Base-by-base conservation (phyloP, 768 basidiomycete species). In the Phlebiopsis flavidoalba region DNA sequence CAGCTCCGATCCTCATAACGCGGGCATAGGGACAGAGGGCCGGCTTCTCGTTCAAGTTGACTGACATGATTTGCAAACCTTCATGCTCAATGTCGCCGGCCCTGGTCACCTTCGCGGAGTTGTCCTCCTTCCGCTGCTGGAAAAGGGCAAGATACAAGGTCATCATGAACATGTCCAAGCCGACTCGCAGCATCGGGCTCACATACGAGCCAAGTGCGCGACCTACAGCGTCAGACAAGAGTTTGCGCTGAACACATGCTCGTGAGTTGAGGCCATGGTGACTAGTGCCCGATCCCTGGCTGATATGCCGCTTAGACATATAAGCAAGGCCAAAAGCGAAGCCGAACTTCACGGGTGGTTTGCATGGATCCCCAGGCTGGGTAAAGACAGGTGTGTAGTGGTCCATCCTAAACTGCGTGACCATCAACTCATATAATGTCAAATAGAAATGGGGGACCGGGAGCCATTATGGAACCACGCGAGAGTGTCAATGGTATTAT, bases 201-300 rank as follows among this genome's bases (percentile, higher is more conserved):
- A 69, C 72, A 51, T 60, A 51, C 31, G 75, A 0, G 62, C 57
- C 0, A 65, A 67, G 50, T 63, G 64, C 57, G 60, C 74, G 19
- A 69, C 70, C 24, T 79, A 78, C 62, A 71, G 69, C 19, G 71
- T 77, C 60, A 73, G 69, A 48, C 26, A 31, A 31, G 77, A 78
- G 67, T 68, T 71, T 11, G 76, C 73, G 14, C 61, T 77, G 52
- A 76, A 76, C 26, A 76, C 26, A 78, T 77, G 76, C 68, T 77
- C 46, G 76, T 77, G 56, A 50, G 58, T 60, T n/a, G 33, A 51
- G 45, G 33, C 14, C 10, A 24, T 21, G 6, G 26, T 31, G 2
- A 31, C 6, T 6, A 2, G 26, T 6, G 3, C 26, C 26, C 26
- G 26, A 3, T 31, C 26, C 2, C 8, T 43, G 35, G 24, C 22